phyloP scores from a whole-genome alignment of 495 filamentous ascomycete species.

The Daldinia concentrica region DNA sequence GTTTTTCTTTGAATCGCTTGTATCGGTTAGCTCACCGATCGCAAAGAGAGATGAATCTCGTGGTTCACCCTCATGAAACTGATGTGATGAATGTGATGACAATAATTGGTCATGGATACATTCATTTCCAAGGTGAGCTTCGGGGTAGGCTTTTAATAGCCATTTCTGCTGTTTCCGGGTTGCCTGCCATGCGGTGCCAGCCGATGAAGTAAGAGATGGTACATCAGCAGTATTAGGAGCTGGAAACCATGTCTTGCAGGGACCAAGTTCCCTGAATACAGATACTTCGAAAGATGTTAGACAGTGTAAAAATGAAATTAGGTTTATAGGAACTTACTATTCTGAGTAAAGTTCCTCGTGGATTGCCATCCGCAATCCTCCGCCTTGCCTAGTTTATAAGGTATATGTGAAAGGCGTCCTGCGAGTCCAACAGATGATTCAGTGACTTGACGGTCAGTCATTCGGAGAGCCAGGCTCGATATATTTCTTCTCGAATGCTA shows the following conservation, averaged over 20 bases:
- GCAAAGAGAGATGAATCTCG: constrained; percentile 44
- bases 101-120: constrained; percentile 42
- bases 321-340: constrained; percentile 28
- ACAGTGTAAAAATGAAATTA: background rate
- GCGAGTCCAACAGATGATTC: constrained; percentile 47
- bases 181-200: constrained; percentile 27
- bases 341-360: constrained; percentile 41
- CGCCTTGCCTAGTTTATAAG: constrained; percentile 38
- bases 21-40: constrained; percentile 51
- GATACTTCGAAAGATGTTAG: constrained; percentile 47
- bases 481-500: constrained; percentile 31
- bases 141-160: constrained; percentile 50
- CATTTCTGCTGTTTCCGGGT: constrained; percentile 48
- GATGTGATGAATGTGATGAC: constrained; percentile 37
- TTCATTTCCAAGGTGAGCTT: constrained; percentile 49
- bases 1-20: constrained; percentile 26
- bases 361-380: constrained; percentile 46
- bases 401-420: constrained; percentile 47
- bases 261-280: constrained; percentile 53
- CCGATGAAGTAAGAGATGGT: constrained; percentile 17
- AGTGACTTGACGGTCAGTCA: constrained; percentile 48
- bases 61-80: constrained; percentile 3
- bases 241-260: constrained; percentile 49
- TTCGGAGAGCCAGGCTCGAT: constrained; percentile 46
- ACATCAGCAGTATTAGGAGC: constrained; percentile 24